phyloP scores from a whole-genome alignment of 768 basidiomycete species.

The Psilocybe azurescens region DNA sequence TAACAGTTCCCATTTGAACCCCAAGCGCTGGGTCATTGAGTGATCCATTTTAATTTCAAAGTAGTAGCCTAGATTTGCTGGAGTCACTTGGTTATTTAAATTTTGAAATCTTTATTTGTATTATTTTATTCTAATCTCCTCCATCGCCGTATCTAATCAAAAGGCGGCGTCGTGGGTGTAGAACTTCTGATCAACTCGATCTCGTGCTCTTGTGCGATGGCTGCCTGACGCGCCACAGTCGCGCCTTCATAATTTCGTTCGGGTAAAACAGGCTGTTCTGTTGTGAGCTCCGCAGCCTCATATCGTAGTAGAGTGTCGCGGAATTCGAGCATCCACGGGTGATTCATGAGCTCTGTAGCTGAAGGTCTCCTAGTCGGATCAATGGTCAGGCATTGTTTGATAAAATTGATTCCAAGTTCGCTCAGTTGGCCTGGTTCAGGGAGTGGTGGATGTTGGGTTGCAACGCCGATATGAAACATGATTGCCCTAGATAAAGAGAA shows the following conservation, averaged over 20 bases:
- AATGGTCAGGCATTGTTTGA: constrained; percentile 88
- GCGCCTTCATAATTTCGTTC: constrained; percentile 53
- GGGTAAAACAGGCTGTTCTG: constrained; percentile 50
- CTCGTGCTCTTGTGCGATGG: constrained; percentile 63
- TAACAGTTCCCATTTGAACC: constrained; percentile 35
- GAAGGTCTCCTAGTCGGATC: constrained; percentile 85
- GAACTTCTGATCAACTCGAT: constrained; percentile 56
- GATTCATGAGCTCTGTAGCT: constrained; percentile 83
- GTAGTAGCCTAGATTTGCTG: constrained; percentile 8
- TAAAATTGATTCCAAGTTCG: constrained; percentile 90
- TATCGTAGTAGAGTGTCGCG: constrained; percentile 72
- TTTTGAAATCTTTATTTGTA: constrained; percentile 21
- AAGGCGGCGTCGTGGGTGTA: constrained; percentile 55
- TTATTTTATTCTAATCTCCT: constrained; percentile 14
- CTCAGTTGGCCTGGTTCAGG: constrained; percentile 92
- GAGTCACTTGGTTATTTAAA: constrained; percentile 4
- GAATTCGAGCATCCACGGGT: constrained; percentile 90
- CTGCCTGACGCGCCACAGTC: constrained; percentile 59
- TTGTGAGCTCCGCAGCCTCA: constrained; percentile 65
- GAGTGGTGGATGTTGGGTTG: constrained; percentile 94
- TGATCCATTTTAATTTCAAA: constrained; percentile 31
- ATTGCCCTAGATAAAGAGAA: constrained; percentile 75
- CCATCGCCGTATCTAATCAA: constrained; percentile 28
- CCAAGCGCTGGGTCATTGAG: constrained; percentile 64
- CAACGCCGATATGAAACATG: constrained; percentile 99